These are phyloP conservation scores for Blastocystis sp. DNA, from an alignment of 352 stramenopile species.

Conservation along the genomic window DNA sequence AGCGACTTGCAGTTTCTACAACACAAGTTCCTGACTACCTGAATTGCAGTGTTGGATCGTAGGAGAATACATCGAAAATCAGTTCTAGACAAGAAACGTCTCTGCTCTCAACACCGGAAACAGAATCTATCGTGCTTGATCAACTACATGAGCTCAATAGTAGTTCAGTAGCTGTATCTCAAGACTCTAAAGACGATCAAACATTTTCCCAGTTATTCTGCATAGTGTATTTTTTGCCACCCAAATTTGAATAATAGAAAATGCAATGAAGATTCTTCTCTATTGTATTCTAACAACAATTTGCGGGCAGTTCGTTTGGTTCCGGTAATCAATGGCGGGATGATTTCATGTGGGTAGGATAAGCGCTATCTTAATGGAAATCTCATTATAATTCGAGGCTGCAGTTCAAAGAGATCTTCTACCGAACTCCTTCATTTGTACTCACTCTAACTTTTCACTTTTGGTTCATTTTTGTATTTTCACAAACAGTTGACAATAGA, in stretches of 20 bases:
- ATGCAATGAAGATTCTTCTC: background rate
- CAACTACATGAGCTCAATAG: too few relatives aligned
- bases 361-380: conserved; percentile 4
- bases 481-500: background rate
- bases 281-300: background rate
- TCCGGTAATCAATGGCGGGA: background rate
- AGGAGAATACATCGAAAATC: too few relatives aligned
- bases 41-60: too few relatives aligned
- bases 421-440: conserved; percentile 15
- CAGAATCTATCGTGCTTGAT: too few relatives aligned
- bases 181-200: too few relatives aligned
- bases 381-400: background rate
- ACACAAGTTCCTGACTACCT: too few relatives aligned
- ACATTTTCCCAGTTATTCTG: background rate
- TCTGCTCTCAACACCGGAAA: too few relatives aligned
- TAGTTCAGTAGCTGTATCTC: too few relatives aligned
- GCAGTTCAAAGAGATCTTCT: background rate
- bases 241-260: background rate
- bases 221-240: background rate
- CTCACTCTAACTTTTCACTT: conserved; percentile 33
- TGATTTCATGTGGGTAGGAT: background rate
- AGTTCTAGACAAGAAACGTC: too few relatives aligned
- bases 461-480: background rate
- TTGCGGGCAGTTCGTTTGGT: background rate
- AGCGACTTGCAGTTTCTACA: too few relatives aligned